These are phyloP conservation scores for Neurospora intermedia DNA, from an alignment of 495 filamentous ascomycete species.

Conservation along the genomic window DNA sequence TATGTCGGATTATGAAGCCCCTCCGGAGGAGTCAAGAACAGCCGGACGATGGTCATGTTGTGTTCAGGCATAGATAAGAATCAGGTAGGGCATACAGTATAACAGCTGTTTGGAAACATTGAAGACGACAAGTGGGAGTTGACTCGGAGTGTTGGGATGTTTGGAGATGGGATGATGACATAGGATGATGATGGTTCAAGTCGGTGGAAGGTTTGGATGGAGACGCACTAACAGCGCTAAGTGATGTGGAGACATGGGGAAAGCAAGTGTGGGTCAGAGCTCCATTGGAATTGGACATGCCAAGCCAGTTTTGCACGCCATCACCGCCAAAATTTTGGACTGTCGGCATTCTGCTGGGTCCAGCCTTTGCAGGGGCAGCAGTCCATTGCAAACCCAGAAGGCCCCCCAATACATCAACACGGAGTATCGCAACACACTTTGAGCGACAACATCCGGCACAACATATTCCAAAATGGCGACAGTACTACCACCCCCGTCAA, in stretches of 20 bases:
- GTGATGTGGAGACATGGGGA: neutral
- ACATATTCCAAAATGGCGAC: slow-evolving; percentile 60
- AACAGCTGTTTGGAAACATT: neutral
- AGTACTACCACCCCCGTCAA: slow-evolving; percentile 76
- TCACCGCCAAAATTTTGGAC: slow-evolving; percentile 24
- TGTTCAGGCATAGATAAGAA: neutral
- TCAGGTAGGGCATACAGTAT: neutral
- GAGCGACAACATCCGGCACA: neutral
- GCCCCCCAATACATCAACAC: neutral
- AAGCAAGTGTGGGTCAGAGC: neutral
- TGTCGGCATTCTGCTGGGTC: neutral
- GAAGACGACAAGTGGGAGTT: neutral
- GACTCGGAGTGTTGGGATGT: neutral
- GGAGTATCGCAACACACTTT: neutral
- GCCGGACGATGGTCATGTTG: neutral
- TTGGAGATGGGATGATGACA: neutral
- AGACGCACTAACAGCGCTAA: neutral
- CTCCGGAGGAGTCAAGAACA: neutral
- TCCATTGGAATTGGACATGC: neutral
- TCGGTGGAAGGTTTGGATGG: neutral
- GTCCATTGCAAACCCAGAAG: neutral
- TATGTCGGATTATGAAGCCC: too few relatives aligned
- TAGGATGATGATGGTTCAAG: neutral
- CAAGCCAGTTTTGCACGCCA: slow-evolving; percentile 12
- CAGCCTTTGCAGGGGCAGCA: slow-evolving; percentile 1